Percentiles rank a stretch among this genome's conserved stretches.
Conservation (phyloP, 331 rosid genomes). For the Quercus phellos region DNA sequence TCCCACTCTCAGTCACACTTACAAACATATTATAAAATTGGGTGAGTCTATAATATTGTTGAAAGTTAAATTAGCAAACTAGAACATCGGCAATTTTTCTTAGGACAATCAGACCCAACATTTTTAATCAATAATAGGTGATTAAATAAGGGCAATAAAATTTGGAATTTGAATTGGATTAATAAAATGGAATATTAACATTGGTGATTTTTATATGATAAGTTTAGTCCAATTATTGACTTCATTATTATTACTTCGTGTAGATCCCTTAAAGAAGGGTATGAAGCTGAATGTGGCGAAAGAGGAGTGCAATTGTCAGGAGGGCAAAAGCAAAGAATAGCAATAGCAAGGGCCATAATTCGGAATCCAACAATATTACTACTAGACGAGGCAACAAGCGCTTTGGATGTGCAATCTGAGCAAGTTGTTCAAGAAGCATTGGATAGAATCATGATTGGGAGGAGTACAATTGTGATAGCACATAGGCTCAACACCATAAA, state of each 20-base stretch:
- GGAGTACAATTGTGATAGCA: conserved; percentile 89
- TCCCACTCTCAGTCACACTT: no score
- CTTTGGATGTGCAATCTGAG: conserved; percentile 84
- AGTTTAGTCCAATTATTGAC: background rate
- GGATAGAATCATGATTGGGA: conserved; percentile 75
- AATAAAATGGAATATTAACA: no score
- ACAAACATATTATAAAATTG: no score
- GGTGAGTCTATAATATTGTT: no score
- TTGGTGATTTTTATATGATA: background rate
- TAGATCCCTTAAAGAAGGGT: conserved; percentile 82
- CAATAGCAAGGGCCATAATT: conserved; percentile 90
- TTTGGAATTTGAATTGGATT: background rate
- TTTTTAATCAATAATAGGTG: background rate
- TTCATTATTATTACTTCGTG: background rate
- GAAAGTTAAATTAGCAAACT: background rate
- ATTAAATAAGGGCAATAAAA: background rate
- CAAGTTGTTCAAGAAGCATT: conserved; percentile 86
- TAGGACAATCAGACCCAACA: no score
- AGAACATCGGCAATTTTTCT: background rate
- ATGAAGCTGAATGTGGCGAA: conserved; percentile 84
- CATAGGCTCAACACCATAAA: conserved; percentile 88
- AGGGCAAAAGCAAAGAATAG: conserved; percentile 92
- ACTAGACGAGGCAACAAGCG: conserved; percentile 94
- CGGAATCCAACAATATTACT: conserved; percentile 68
- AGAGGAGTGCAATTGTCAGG: conserved; percentile 95